Evolutionary conservation across 202 grass and related monocot species (phyloP).

Genomic region (Digitaria exilis): DNA sequence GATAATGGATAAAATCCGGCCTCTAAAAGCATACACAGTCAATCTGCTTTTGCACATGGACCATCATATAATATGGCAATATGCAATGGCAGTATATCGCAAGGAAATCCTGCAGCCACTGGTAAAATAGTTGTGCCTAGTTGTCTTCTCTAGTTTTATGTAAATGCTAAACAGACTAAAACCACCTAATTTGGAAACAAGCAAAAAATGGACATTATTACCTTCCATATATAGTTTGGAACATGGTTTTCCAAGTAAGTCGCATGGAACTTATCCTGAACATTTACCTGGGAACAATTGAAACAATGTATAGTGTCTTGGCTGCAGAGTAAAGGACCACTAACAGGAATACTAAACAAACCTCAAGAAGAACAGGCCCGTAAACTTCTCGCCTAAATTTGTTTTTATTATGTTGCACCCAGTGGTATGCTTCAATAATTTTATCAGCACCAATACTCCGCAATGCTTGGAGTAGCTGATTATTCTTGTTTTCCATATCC

Average conservation of each 20-base stretch:
- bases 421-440: slow-evolving; percentile 78
- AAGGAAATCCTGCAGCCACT: not conserved
- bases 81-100: not conserved
- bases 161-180: not conserved
- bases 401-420: slow-evolving; percentile 70
- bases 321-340: not conserved
- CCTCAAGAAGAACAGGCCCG: slow-evolving; percentile 96
- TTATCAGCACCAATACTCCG: slow-evolving; percentile 62
- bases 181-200: slow-evolving; percentile 11
- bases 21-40: no score
- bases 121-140: not conserved
- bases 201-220: slow-evolving; percentile 28
- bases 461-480: slow-evolving; percentile 72
- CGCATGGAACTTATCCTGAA: slow-evolving; percentile 63
- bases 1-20: no score
- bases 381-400: slow-evolving; percentile 77
- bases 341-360: slow-evolving; percentile 40
- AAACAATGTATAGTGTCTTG: slow-evolving; percentile 17
- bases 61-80: not conserved
- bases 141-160: not conserved
- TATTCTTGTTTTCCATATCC: slow-evolving; percentile 93
- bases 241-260: slow-evolving; percentile 90
- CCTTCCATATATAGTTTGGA: slow-evolving; percentile 93
- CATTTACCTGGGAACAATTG: slow-evolving; percentile 62
- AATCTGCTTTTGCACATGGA: slow-evolving; percentile 18